Base-by-base conservation (phyloP, 2,329 filamentous ascomycete genomes). In the Lizonia empirigonia region DNA sequence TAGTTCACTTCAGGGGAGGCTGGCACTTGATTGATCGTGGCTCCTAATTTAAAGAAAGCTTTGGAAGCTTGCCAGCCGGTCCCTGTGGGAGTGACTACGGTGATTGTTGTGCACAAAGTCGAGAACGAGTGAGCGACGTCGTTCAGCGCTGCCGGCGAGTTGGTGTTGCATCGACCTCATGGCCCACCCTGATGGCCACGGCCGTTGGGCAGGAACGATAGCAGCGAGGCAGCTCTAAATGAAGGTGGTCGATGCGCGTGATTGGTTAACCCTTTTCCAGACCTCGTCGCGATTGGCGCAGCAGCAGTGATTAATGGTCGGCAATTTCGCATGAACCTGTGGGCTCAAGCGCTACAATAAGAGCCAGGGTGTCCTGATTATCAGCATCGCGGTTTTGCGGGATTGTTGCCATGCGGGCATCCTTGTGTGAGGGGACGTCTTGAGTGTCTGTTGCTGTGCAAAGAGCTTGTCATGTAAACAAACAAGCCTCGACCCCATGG, bases 291-390 rank as follows among this genome's bases (percentile, higher is more conserved):
- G 22, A 53, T 53, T 53, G 50, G 50, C 39, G 44, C 50, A 44
- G 30, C 19, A 32, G n/a, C 19, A 20, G 50, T 49, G n/a, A 45
- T 44, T 49, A 45, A 44, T 27, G 44, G 30, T 45, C 32, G 27
- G 44, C 36, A 45, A 44, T 44, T 45, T 49, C 36, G 30, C 19
- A 40, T 46, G 51, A 54, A 54, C 51, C 35, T 46, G 51, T 54
- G 51, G 51, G 46, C 46, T 50, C 40, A 38, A 52, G 49, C 42
- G 51, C 41, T 42, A 39, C 42, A 53, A 42, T 53, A 50, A 30
- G 36, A 24, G 54, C 44, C 52, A 53, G 50, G 44, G 47, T 51
- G 38, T 49, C 45, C 40, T 46, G 34, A 41, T 30, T 24, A 24
- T 37, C 27, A 22, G n/a, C 16, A 18, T 24, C 30, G 32, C 24